Conservation (phyloP, 1,139 yeast genomes). For the Candida glucosophila region DNA sequence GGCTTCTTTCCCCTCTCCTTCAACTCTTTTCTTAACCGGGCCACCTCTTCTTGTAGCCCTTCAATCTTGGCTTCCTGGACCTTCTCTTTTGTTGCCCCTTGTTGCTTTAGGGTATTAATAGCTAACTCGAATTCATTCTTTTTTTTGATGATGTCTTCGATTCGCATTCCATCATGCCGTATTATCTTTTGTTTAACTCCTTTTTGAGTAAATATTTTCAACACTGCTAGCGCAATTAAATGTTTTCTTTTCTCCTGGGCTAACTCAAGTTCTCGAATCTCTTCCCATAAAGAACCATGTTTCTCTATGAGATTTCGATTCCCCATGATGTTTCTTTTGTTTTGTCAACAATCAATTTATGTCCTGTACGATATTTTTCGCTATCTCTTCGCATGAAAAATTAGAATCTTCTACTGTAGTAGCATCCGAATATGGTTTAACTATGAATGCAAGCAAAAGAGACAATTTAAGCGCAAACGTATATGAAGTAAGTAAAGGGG, state of each 20-base stretch:
- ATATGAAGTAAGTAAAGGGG: constrained; percentile 20
- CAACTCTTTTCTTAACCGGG: constrained; percentile 14
- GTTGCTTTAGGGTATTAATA: constrained; percentile 32
- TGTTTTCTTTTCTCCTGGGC: constrained; percentile 11
- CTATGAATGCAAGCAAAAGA: constrained; percentile 6
- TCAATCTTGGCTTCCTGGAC: constrained; percentile 30
- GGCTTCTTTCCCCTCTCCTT: constrained; percentile 4
- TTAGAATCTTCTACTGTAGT: too few species aligned
- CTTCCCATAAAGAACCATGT: constrained; percentile 8
- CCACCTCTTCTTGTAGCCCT: constrained; percentile 21
- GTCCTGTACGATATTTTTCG: too few species aligned
- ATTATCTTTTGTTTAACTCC: not conserved
- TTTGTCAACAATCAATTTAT: too few species aligned
- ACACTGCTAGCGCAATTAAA: constrained; percentile 10
- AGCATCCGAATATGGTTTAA: too few species aligned
- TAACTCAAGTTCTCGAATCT: constrained; percentile 7
- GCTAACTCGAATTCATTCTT: constrained; percentile 25
- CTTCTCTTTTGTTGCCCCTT: constrained; percentile 29
- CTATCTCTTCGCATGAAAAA: too few species aligned
- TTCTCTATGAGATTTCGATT: constrained; percentile 4
- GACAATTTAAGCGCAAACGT: constrained; percentile 5
- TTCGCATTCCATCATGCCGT: constrained; percentile 5
- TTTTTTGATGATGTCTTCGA: constrained; percentile 5
- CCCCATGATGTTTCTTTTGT: too few species aligned
- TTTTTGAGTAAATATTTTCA: constrained; percentile 7